These are phyloP conservation scores for Lepidium aucheri DNA, from an alignment of 345 rosid species.

Conservation along the genomic window DNA sequence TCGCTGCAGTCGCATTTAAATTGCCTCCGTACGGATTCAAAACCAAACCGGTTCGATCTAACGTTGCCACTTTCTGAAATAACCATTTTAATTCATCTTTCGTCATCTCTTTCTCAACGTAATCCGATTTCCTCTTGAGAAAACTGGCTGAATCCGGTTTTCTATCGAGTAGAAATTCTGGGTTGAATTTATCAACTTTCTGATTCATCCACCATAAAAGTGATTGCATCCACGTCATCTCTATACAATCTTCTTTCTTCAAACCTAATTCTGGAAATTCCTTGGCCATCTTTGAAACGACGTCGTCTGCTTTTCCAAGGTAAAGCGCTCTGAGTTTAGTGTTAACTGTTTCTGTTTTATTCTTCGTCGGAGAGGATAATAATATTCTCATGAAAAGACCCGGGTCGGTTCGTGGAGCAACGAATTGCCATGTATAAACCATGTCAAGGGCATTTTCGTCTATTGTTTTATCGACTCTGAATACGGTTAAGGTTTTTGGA, in stretches of 20 bases:
- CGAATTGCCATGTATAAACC: slow-evolving; percentile 27
- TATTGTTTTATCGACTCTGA: slow-evolving; percentile 12
- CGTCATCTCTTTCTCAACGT: slow-evolving; percentile 33
- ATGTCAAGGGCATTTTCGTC: slow-evolving; percentile 37
- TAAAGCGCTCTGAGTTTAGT: slow-evolving; percentile 26
- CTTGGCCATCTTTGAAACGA: slow-evolving; percentile 21
- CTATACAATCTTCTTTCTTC: slow-evolving; percentile 29
- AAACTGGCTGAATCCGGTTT: slow-evolving; percentile 7
- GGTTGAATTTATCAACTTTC: not conserved
- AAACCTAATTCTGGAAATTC: slow-evolving; percentile 45
- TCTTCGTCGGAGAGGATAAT: not conserved
- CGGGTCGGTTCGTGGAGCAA: slow-evolving; percentile 27
- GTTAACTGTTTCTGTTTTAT: slow-evolving; percentile 22
- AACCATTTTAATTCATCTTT: slow-evolving; percentile 25
- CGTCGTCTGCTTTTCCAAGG: slow-evolving; percentile 27
- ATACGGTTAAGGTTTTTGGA: slow-evolving; percentile 37
- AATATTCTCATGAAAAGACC: slow-evolving; percentile 23
- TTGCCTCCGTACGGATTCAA: slow-evolving; percentile 57
- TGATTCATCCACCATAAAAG: slow-evolving; percentile 27
- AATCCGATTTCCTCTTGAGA: slow-evolving; percentile 51
- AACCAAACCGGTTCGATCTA: slow-evolving; percentile 20
- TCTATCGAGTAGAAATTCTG: slow-evolving; percentile 30
- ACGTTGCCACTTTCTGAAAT: slow-evolving; percentile 19
- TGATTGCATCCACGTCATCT: slow-evolving; percentile 48
- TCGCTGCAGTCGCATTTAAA: slow-evolving; percentile 32